Evolutionary conservation across 2,329 filamentous ascomycete species (phyloP).

Genomic region (Cadophora luteo-olivacea): DNA sequence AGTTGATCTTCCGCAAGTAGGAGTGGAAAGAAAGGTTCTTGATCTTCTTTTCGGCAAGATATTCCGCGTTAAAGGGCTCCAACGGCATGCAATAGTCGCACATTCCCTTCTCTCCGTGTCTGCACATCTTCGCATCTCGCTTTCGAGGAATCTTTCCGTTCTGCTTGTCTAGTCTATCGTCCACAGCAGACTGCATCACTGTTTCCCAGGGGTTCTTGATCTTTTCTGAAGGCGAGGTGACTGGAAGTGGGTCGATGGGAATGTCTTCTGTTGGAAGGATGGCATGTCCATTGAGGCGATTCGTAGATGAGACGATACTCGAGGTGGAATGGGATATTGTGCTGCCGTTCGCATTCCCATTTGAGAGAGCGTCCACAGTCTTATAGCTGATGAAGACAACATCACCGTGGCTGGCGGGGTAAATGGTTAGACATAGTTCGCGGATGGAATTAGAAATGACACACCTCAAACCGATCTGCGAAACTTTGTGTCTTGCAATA

Average conservation of each 20-base stretch:
- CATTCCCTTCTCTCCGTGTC: conserved; percentile 96
- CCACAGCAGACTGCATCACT: conserved; percentile 84
- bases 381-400: conserved; percentile 87
- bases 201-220: conserved; percentile 94
- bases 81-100: conserved; percentile 98
- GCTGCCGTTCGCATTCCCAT: conserved; percentile 49
- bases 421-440: background rate
- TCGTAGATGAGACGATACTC: conserved; percentile 53
- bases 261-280: conserved; percentile 72
- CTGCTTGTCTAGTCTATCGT: conserved; percentile 83
- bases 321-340: conserved; percentile 40
- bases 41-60: conserved; percentile 95
- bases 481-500: conserved; percentile 61
- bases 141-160: conserved; percentile 87
- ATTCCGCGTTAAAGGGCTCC: conserved; percentile 89
- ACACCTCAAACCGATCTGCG: conserved; percentile 66
- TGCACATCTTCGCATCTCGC: conserved; percentile 85
- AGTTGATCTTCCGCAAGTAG: conserved; percentile 92
- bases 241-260: conserved; percentile 64
- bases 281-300: conserved; percentile 79
- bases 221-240: conserved; percentile 61
- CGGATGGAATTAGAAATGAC: conserved; percentile 25
- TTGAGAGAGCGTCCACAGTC: conserved; percentile 57
- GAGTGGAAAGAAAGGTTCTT: conserved; percentile 98
- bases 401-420: conserved; percentile 75